A percentile compares a stretch with the other conserved stretches of the same genome.
phyloP scores from a whole-genome alignment of 192 early-diverging fungal genomes.

The Rhizoclosmatium globosum region DNA sequence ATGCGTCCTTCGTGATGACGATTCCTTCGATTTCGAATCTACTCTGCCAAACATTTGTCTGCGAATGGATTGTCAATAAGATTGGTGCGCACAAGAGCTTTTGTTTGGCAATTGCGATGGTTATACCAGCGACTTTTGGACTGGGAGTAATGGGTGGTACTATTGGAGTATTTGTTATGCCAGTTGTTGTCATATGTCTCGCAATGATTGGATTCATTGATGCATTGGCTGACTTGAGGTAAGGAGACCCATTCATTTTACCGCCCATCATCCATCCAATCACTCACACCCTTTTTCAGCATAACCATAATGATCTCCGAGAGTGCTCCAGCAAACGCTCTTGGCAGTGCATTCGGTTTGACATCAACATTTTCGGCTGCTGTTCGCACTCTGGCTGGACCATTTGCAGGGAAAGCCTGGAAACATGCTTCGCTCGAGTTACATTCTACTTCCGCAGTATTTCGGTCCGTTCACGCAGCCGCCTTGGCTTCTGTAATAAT shows the following conservation, averaged over 20 bases:
- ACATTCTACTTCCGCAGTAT: no score
- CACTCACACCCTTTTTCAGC: not conserved
- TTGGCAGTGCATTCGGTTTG: constrained; percentile 4
- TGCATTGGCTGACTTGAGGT: constrained; percentile 36
- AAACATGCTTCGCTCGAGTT: not conserved
- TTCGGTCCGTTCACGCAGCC: no score
- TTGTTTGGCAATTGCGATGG: constrained; percentile 31
- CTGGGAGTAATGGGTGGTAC: constrained; percentile 29
- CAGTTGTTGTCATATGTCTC: constrained; percentile 22
- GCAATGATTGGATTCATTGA: constrained; percentile 45
- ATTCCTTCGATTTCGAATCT: constrained; percentile 51
- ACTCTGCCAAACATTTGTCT: constrained; percentile 42
- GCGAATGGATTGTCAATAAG: constrained; percentile 23
- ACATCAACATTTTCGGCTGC: constrained; percentile 1
- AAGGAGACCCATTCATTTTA: not conserved
- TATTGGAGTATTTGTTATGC: not conserved
- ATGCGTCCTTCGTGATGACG: constrained; percentile 36
- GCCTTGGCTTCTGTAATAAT: no score
- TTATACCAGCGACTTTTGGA: constrained; percentile 31
- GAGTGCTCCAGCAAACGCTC: not conserved
- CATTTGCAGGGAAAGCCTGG: not conserved
- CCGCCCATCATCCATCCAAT: not conserved
- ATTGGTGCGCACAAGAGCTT: constrained; percentile 25
- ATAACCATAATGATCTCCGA: constrained; percentile 5
- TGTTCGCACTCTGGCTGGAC: constrained; percentile 3